Conservation (phyloP, 2,329 filamentous ascomycete species). For the Chalara sp. region DNA sequence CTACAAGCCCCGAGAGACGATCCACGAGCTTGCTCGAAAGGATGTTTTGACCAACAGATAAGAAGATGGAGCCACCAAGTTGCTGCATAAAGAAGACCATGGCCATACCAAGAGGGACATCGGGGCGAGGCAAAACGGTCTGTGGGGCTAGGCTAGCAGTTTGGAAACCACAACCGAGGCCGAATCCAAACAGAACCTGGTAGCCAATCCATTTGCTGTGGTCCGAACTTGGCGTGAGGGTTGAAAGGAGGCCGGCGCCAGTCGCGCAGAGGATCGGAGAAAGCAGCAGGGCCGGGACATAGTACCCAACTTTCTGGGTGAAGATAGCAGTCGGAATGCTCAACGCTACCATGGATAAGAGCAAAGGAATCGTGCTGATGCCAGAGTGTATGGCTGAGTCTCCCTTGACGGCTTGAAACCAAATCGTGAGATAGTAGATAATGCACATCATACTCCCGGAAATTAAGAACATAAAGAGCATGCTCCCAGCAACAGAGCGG, state of each 20-base stretch:
- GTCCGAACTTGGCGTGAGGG: slow-evolving; percentile 23
- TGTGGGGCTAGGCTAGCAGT: slow-evolving; percentile 23
- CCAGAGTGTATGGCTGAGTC: slow-evolving; percentile 14
- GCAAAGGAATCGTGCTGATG: slow-evolving; percentile 18
- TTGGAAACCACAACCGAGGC: slow-evolving; percentile 24
- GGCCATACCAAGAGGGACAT: slow-evolving; percentile 36
- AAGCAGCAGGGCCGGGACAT: slow-evolving; percentile 16
- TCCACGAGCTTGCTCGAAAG: slow-evolving; percentile 30
- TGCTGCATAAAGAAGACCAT: slow-evolving; percentile 35
- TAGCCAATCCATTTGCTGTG: slow-evolving; percentile 43
- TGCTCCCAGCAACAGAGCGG: background rate
- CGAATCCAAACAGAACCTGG: slow-evolving; percentile 16
- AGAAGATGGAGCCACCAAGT: slow-evolving; percentile 39
- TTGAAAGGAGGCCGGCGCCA: slow-evolving; percentile 29
- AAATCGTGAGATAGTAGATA: slow-evolving; percentile 23
- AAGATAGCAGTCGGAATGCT: slow-evolving; percentile 24
- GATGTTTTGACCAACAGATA: slow-evolving; percentile 38
- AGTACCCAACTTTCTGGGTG: slow-evolving; percentile 28
- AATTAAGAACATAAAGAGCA: slow-evolving; percentile 12
- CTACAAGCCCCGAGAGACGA: slow-evolving; percentile 7
- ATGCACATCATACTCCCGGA: slow-evolving; percentile 27
- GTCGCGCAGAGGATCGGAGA: slow-evolving; percentile 11
- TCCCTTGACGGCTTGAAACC: slow-evolving; percentile 20
- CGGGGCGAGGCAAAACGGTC: slow-evolving; percentile 25
- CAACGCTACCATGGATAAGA: slow-evolving; percentile 20